Evolutionary conservation across 768 basidiomycete species (phyloP), one percentile per base, ranked within the genome.

Genomic region (Udeniomyces megalosporus): DNA sequence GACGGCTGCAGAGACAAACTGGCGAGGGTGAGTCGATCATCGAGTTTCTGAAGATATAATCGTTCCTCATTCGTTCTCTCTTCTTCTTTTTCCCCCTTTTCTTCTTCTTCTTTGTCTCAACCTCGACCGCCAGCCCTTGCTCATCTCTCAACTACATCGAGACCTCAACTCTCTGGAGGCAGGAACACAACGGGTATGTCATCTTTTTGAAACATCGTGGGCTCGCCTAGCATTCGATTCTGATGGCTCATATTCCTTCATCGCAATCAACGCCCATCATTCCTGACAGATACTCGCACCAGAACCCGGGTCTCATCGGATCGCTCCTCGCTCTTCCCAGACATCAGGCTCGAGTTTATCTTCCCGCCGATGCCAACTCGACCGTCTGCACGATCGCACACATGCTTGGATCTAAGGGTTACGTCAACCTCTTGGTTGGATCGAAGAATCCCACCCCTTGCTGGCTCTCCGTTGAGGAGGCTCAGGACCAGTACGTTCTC

Each of bases 351-450:
- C 80, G 88, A 2, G 85, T 89, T 4, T 90, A 88, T 70, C 77
- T 90, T 26, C 86, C 88, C 0, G 86, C 90, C n/a, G 90, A 93
- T 68, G 85, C 86, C 14, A 91, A 92, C 71, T 85, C 85, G 69
- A 82, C 85, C 75, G 75, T 91, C 65, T 85, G 83, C 38, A 88
- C 87, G 26, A 78, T 92, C 60, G 80, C 84, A 3, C 90, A 92
- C 72, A 89, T 86, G 68, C 72, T 92, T 69, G 75, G 84, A 54
- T 82, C 86, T 26, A 88, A 85, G 77, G 84, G 88, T 73, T 90
- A 90, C 15, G 46, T 48, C 55, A 58, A 65, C 58, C 34, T 68
- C 62, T 86, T 95, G 79, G 86, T 91, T 38, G 88, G 88, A 28
- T 86, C 84, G 72, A 92, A 91, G 75, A 84, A 84, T 60, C 70